Conservation (phyloP, 768 basidiomycete genomes). For the Lactarius sanguifluus region DNA sequence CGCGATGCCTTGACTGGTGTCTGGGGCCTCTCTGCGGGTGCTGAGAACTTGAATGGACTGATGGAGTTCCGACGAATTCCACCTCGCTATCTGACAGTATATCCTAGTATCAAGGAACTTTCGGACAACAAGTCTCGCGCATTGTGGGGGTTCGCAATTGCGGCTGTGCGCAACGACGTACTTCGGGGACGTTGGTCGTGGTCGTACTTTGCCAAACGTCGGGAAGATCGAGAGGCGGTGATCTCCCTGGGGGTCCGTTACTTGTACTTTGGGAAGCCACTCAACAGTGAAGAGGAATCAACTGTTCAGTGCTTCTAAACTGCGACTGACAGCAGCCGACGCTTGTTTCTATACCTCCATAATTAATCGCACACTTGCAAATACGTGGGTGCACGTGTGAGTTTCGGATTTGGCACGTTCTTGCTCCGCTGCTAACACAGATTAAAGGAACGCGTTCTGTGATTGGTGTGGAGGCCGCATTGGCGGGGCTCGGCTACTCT, state of each 20-base stretch:
- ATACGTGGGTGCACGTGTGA: conserved; percentile 31
- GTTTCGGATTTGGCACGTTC: background rate
- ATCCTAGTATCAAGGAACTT: conserved; percentile 33
- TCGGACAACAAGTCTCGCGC: conserved; percentile 32
- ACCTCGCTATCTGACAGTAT: conserved; percentile 32
- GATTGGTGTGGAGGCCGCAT: conserved; percentile 34
- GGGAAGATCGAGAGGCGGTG: conserved; percentile 30
- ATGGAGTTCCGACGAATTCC: conserved; percentile 33
- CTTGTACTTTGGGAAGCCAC: conserved; percentile 28
- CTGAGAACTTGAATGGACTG: background rate
- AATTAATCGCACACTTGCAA: conserved; percentile 25
- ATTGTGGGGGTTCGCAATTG: conserved; percentile 37
- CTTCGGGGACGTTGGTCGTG: conserved; percentile 34
- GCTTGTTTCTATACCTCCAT: conserved; percentile 32
- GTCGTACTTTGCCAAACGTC: conserved; percentile 36
- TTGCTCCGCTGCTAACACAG: background rate
- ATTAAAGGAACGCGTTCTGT: conserved; percentile 29
- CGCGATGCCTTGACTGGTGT: conserved; percentile 19
- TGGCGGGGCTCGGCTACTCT: conserved; percentile 36
- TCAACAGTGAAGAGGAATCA: conserved; percentile 27
- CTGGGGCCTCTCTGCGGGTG: background rate
- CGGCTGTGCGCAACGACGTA: conserved; percentile 30
- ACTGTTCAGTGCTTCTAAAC: conserved; percentile 25
- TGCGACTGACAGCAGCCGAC: conserved; percentile 30
- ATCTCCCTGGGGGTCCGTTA: conserved; percentile 33